Base-by-base conservation (phyloP, 2,329 filamentous ascomycete species). In the Ramularia endophylla region DNA sequence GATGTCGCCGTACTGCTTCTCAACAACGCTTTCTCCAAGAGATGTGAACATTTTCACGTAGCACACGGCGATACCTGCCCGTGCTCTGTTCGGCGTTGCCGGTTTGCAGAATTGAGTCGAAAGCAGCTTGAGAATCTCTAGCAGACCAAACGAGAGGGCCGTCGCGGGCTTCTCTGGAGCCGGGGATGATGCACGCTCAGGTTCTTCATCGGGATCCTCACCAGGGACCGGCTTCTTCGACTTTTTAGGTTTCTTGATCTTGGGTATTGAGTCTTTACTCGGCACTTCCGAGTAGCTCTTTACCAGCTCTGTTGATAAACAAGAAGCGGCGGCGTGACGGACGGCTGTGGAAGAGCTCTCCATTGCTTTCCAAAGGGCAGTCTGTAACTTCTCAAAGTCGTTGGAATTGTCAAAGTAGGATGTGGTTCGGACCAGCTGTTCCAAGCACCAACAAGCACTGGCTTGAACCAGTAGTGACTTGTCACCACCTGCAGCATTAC, bases 351-450 rank as follows among this genome's bases (percentile, higher is more conserved):
- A 85, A 1, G 80, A 65, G 27, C 83, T 89, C 54, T 98, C 92
- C 45, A 94, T 83, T 0, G 83, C 77, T 64, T 94, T 97, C 75
- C 88, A 92, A 12, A 94, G 69, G 5, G 83, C 79, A 25, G 77
- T 77, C 64, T 90, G 88, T 15, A 97, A 67, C 60, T 85, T 87
- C 53, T 98, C 92, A 58, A 94, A 95, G 60, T 98, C 92, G 60
- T 75, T 82, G 11, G 83, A 80, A 57, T 94, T 94, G 58, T 88
- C 82, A 59, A 97, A 97, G 60, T 86, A 94, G 0, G 76, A 65
- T 0, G 89, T 95, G 47, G 77, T 70, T 42, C 77, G 81, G 16
- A 85, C 69, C 36, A 97, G 69, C 40, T 80, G 73, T 58, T 85
- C 83, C 48, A 98, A 67, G 59, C 87, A 94, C 51, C 80, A 80